Evolutionary conservation across 495 filamentous ascomycete species (phyloP).

Genomic region (Umbilicaria muhlenbergii): DNA sequence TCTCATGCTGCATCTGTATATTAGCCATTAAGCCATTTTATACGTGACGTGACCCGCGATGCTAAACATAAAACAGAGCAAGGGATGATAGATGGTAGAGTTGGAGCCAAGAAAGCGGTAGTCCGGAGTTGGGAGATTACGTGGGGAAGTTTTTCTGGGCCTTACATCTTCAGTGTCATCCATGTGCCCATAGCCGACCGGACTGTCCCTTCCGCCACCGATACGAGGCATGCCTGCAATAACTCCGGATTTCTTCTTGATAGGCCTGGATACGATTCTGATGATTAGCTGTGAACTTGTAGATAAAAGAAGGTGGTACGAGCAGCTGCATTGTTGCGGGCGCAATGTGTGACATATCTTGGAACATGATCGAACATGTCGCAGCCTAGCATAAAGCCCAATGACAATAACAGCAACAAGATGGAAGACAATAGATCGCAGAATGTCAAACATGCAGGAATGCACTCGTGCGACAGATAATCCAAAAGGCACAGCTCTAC

Average conservation of each 20-base stretch:
- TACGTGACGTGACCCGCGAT: constrained; percentile 1
- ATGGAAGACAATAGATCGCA: not conserved
- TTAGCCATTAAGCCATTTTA: constrained; percentile 1
- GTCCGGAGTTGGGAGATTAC: not conserved
- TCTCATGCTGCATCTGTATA: constrained; percentile 42
- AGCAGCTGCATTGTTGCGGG: not conserved
- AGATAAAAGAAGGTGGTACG: not conserved
- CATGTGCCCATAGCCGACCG: constrained; percentile 15
- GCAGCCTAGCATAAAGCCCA: not conserved
- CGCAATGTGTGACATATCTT: not conserved
- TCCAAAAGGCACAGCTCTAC: constrained; percentile 15
- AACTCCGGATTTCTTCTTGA: constrained; percentile 23
- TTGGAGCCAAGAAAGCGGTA: no score
- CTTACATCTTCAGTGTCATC: constrained; percentile 26
- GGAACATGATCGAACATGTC: not conserved
- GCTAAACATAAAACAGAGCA: not conserved
- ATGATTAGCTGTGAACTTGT: not conserved
- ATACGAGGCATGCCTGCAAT: constrained; percentile 21
- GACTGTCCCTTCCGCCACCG: constrained; percentile 17
- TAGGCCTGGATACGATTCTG: constrained; percentile 13
- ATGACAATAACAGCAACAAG: not conserved
- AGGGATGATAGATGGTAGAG: not conserved
- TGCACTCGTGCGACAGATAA: no score
- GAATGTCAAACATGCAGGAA: no score
- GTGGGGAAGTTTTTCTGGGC: constrained; percentile 8